Conservation (phyloP, 352 stramenopile species). For the Pythium chondricola region DNA sequence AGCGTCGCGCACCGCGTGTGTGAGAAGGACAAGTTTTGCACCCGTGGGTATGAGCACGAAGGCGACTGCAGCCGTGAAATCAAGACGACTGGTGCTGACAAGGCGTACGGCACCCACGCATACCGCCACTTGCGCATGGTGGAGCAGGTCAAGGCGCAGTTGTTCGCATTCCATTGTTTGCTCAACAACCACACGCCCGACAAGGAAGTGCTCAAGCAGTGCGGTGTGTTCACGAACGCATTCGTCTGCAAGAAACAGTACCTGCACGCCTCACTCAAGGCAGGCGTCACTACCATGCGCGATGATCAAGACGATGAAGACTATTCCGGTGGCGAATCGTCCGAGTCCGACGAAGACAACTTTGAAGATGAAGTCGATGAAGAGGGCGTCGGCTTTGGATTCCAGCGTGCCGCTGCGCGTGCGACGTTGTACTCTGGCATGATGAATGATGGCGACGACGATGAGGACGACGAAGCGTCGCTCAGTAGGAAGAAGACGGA, state of each 20-base stretch:
- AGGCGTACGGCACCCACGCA: constrained; percentile 54
- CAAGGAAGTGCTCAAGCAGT: constrained; percentile 84
- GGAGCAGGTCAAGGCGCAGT: constrained; percentile 82
- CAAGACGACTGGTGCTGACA: constrained; percentile 52
- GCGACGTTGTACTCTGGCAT: constrained; percentile 55
- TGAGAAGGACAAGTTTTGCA: constrained; percentile 81
- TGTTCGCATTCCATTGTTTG: constrained; percentile 86
- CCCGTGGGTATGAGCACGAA: constrained; percentile 61
- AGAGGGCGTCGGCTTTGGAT: constrained; percentile 33
- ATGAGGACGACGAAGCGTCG: constrained; percentile 37
- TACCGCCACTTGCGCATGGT: constrained; percentile 73
- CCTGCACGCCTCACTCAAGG: constrained; percentile 31
- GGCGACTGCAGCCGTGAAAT: constrained; percentile 78
- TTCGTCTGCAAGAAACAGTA: constrained; percentile 75
- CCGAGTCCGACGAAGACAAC: constrained; percentile 60
- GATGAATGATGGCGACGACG: constrained; percentile 34
- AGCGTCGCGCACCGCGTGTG: constrained; percentile 49
- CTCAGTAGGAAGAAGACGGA: constrained; percentile 52
- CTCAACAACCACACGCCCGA: constrained; percentile 85
- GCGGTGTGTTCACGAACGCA: constrained; percentile 72
- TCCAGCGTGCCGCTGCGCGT: constrained; percentile 15
- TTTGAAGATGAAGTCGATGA: constrained; percentile 63
- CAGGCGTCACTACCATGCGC: constrained; percentile 32
- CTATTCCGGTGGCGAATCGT: constrained; percentile 23
- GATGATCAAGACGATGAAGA: constrained; percentile 54